A percentile compares a stretch with the other conserved stretches of the same genome.
Conservation (phyloP, 1,284 basidiomycete species). For the Cryptococcus floricola region DNA sequence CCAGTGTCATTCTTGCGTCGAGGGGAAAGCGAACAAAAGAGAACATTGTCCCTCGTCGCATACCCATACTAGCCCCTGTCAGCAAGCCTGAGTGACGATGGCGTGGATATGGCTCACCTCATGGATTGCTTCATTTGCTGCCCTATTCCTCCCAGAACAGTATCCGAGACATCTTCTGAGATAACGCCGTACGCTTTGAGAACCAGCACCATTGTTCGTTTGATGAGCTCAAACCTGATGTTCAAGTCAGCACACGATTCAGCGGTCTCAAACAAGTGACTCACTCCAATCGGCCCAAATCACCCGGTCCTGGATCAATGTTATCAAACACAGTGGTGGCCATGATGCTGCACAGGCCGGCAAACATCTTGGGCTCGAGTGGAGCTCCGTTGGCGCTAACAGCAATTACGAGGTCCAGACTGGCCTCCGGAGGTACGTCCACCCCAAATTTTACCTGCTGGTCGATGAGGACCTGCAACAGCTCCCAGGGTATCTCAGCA, state of each 20-base stretch:
- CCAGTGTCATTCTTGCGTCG: slow-evolving; percentile 18
- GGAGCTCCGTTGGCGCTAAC: slow-evolving; percentile 25
- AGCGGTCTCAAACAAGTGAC: background rate
- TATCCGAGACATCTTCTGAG: slow-evolving; percentile 14
- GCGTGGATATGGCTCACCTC: slow-evolving; percentile 7
- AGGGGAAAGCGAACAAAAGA: slow-evolving; percentile 13
- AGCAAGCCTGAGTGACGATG: background rate
- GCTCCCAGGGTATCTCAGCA: slow-evolving; percentile 58
- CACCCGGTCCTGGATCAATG: background rate
- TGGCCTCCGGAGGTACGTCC: slow-evolving; percentile 12
- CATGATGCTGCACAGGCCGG: slow-evolving; percentile 22
- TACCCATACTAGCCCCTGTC: slow-evolving; percentile 6
- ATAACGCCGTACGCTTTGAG: slow-evolving; percentile 31
- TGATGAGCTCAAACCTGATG: slow-evolving; percentile 14
- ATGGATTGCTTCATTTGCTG: slow-evolving; percentile 13
- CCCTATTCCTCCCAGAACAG: slow-evolving; percentile 6
- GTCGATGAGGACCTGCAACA: slow-evolving; percentile 20
- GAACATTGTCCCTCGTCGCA: slow-evolving; percentile 7
- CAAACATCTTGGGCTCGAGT: slow-evolving; percentile 22
- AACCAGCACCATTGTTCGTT: slow-evolving; percentile 15
- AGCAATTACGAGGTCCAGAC: slow-evolving; percentile 30
- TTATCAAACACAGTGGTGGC: slow-evolving; percentile 13
- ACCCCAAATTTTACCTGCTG: slow-evolving; percentile 1
- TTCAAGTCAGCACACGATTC: background rate
- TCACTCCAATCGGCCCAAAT: slow-evolving; percentile 5